Percentiles rank a stretch among this genome's conserved stretches.
These are phyloP conservation scores for Coemansia pectinata DNA, from an alignment of 192 early-diverging fungal genomes.

Conservation along the genomic window DNA sequence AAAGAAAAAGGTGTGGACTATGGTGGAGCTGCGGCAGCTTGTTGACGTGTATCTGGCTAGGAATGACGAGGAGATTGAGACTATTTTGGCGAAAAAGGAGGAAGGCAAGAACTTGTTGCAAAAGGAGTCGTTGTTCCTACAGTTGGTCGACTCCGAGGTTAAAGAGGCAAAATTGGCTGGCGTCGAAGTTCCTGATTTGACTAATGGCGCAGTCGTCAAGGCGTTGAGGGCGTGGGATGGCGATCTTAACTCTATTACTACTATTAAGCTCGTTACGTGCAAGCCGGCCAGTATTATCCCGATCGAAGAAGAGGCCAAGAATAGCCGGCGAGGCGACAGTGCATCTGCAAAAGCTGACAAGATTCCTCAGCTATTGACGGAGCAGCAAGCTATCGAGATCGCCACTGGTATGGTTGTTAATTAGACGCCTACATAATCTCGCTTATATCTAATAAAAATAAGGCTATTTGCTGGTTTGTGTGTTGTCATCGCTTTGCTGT, in stretches of 20 bases:
- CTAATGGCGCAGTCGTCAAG: constrained; percentile 33
- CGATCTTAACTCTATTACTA: constrained; percentile 48
- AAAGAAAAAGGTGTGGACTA: constrained; percentile 44
- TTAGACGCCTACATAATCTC: neutral
- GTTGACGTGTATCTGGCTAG: constrained; percentile 58
- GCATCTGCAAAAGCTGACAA: neutral
- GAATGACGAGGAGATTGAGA: constrained; percentile 62
- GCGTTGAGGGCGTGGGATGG: constrained; percentile 45
- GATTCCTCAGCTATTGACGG: constrained; percentile 3
- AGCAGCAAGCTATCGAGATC: constrained; percentile 21
- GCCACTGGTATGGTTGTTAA: constrained; percentile 34
- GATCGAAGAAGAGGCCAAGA: constrained; percentile 1
- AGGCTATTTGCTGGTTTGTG: neutral
- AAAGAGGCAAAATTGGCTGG: constrained; percentile 40
- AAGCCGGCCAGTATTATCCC: constrained; percentile 23
- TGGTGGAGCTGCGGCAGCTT: constrained; percentile 15
- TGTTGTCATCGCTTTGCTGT: neutral
- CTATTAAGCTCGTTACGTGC: constrained; percentile 41
- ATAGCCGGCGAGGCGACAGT: neutral
- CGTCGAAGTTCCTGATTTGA: constrained; percentile 45
- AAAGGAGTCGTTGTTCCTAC: constrained; percentile 39
- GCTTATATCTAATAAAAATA: neutral
- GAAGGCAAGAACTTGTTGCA: constrained; percentile 43
- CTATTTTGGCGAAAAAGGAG: constrained; percentile 39
- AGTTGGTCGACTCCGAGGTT: constrained; percentile 21